Evolutionary conservation across 2,329 filamentous ascomycete genomes (phyloP).

Genomic region (Ambrosiella beaveri): DNA sequence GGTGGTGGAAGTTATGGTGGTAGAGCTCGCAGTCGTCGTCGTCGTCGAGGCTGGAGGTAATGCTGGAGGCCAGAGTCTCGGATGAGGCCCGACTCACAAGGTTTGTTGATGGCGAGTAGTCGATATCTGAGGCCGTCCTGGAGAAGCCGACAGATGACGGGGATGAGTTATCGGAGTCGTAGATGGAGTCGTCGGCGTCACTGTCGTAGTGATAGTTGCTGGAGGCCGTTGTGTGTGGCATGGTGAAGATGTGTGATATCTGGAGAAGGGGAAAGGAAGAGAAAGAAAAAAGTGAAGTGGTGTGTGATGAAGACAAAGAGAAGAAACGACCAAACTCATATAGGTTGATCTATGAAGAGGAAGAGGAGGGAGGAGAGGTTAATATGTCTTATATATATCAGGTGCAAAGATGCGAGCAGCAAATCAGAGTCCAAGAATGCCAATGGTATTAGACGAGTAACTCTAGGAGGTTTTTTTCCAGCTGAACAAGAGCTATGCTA

Average conservation of each 20-base stretch:
- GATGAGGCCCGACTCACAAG: conserved; percentile 42
- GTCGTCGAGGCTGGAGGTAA: conserved; percentile 36
- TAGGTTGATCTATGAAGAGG: background rate
- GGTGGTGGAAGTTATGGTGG: background rate
- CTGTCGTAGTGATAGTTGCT: conserved; percentile 14
- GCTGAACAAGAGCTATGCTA: background rate
- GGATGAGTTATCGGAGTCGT: conserved; percentile 1
- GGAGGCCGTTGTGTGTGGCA: background rate
- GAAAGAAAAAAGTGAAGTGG: background rate
- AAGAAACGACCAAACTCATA: background rate
- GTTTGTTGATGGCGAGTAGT: conserved; percentile 25
- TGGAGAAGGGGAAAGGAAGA: background rate
- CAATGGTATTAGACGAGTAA: background rate
- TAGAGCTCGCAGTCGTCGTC: background rate
- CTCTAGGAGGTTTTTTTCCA: background rate
- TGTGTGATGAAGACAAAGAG: background rate
- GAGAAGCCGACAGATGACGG: background rate
- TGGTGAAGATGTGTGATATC: background rate
- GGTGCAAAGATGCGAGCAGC: background rate
- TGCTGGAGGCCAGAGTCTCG: conserved; percentile 66
- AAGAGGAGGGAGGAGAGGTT: background rate
- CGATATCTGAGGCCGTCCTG: background rate
- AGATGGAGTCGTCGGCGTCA: conserved; percentile 15
- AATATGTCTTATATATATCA: background rate
- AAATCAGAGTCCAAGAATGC: background rate